Percentiles rank a stretch among this genome's conserved stretches.
phyloP scores from a whole-genome alignment of 1,284 basidiomycete species.

The Irpex sp. region DNA sequence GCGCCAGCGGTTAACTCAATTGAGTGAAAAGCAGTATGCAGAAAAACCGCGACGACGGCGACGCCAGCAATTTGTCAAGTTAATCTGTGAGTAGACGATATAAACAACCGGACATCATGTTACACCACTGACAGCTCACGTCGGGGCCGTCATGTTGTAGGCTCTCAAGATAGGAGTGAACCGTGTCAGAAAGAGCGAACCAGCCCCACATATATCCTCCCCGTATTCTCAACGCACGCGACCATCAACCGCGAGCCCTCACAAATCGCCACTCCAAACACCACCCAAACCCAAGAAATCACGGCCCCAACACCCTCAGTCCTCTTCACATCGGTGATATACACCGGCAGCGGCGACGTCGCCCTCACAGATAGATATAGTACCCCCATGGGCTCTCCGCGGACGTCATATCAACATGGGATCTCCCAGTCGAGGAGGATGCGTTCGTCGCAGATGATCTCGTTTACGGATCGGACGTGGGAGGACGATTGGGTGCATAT shows the following conservation, averaged over 20 bases:
- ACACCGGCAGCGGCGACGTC: not conserved
- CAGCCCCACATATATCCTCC: not conserved
- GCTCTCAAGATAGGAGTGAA: not conserved
- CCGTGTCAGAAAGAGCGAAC: not conserved
- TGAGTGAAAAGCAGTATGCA: not conserved
- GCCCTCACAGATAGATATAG: too few species aligned
- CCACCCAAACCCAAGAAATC: not conserved
- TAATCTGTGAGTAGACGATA: not conserved
- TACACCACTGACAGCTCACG: not conserved
- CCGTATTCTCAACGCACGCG: not conserved
- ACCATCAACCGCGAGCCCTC: not conserved
- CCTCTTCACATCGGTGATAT: not conserved
- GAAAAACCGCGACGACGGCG: not conserved
- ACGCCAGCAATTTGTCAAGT: not conserved
- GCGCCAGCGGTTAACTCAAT: not conserved
- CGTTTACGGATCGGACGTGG: not conserved
- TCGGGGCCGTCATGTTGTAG: not conserved
- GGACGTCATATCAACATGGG: not conserved
- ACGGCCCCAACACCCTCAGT: not conserved
- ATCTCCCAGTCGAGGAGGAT: not conserved
- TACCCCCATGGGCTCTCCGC: not conserved
- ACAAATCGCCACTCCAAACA: not conserved
- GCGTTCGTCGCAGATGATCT: slow-evolving; percentile 1
- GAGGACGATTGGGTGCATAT: not conserved
- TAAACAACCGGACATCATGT: not conserved